Conservation (phyloP, 2,329 filamentous ascomycete species). For the Juglanconis oblonga region DNA sequence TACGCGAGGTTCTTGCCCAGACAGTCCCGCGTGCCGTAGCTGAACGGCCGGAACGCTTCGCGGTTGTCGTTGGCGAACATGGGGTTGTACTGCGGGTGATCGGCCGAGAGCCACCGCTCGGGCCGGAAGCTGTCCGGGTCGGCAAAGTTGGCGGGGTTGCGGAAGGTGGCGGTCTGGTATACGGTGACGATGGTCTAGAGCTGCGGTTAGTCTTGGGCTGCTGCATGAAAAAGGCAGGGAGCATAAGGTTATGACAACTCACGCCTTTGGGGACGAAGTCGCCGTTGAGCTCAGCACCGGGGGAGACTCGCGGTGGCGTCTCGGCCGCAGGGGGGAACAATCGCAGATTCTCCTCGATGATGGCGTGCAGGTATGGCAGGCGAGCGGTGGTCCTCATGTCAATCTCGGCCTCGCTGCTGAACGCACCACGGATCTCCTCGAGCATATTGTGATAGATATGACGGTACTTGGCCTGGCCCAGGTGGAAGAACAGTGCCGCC, state of each 20-base stretch:
- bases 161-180: conserved; percentile 16
- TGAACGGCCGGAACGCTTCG: conserved; percentile 19
- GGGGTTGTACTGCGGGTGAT: conserved; percentile 14
- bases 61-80: conserved; percentile 18
- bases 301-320: conserved; percentile 1
- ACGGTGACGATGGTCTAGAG: background rate
- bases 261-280: conserved; percentile 11
- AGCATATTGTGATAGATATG: conserved; percentile 21
- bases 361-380: conserved; percentile 69
- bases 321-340: conserved; percentile 11
- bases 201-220: too few relatives aligned
- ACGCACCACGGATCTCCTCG: conserved; percentile 26
- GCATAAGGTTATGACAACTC: background rate
- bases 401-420: conserved; percentile 26
- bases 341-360: conserved; percentile 81
- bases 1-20: conserved; percentile 28
- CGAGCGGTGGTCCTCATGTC: conserved; percentile 7
- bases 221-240: background rate
- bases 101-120: conserved; percentile 19
- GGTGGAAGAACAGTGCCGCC: conserved; percentile 26
- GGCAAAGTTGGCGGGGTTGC: conserved; percentile 15
- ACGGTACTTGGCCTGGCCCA: conserved; percentile 24
- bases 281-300: conserved; percentile 3
- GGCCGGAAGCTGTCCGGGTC: conserved; percentile 14
- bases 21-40: conserved; percentile 20